These are phyloP conservation scores for Colletotrichum brevisporum DNA, from an alignment of 2,329 filamentous ascomycete genomes.

Conservation along the genomic window DNA sequence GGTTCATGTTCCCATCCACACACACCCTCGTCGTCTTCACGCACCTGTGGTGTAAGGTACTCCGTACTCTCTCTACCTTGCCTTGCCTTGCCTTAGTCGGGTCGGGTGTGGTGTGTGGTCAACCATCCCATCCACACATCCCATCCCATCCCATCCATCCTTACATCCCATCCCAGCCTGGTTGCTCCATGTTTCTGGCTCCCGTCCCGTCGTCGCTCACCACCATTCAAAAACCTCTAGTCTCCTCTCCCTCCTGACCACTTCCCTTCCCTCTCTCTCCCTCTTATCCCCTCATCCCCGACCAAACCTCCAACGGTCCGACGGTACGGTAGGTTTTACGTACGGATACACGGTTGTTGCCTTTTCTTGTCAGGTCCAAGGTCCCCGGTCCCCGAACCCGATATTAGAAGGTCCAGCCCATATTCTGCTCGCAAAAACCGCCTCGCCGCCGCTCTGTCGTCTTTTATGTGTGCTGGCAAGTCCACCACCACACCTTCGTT, in stretches of 20 bases:
- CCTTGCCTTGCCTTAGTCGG: neutral
- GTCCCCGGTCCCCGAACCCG: slow-evolving; percentile 17
- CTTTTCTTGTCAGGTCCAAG: slow-evolving; percentile 27
- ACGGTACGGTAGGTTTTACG: slow-evolving; percentile 40
- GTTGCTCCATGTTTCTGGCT: slow-evolving; percentile 26
- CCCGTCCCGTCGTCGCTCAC: slow-evolving; percentile 40
- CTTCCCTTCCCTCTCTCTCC: slow-evolving; percentile 42
- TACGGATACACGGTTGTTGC: slow-evolving; percentile 23
- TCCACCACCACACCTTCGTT: slow-evolving; percentile 32
- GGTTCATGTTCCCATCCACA: slow-evolving; percentile 35
- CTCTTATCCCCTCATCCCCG: slow-evolving; percentile 50
- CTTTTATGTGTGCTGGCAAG: slow-evolving; percentile 25
- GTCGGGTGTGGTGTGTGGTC: slow-evolving; percentile 2
- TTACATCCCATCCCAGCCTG: slow-evolving; percentile 15
- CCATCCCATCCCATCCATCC: slow-evolving; percentile 1
- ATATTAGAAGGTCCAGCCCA: slow-evolving; percentile 24
- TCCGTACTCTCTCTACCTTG: no score
- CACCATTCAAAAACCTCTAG: slow-evolving; percentile 58
- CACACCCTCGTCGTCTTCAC: slow-evolving; percentile 24
- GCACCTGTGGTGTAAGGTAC: no score
- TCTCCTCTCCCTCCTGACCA: slow-evolving; percentile 41
- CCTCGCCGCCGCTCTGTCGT: slow-evolving; percentile 5
- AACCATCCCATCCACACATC: slow-evolving; percentile 1
- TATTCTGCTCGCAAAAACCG: slow-evolving; percentile 23
- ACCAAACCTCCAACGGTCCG: slow-evolving; percentile 37